Evolutionary conservation across 805 yeast genomes (phyloP).

Genomic region (Candida awuae): DNA sequence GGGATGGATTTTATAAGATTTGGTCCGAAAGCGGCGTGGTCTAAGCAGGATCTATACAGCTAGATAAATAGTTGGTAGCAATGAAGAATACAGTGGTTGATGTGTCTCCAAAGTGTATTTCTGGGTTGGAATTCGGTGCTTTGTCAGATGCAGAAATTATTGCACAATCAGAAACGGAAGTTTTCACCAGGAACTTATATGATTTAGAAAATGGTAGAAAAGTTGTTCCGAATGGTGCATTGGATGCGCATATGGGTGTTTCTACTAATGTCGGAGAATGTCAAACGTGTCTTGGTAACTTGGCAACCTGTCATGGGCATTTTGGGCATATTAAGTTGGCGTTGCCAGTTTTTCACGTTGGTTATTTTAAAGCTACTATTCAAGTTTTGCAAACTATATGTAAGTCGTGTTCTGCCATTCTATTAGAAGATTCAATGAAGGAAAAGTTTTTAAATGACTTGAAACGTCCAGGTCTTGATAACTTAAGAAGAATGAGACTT

Average conservation of each 20-base stretch:
- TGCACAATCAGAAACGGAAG: slow-evolving; percentile 91
- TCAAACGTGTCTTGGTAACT: slow-evolving; percentile 81
- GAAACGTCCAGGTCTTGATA: slow-evolving; percentile 82
- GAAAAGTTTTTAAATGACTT: slow-evolving; percentile 67
- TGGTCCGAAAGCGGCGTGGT: no score
- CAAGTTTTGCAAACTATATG: slow-evolving; percentile 86
- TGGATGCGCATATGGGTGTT: slow-evolving; percentile 91
- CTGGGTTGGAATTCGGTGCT: slow-evolving; percentile 87
- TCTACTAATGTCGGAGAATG: slow-evolving; percentile 83
- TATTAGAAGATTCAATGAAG: slow-evolving; percentile 66
- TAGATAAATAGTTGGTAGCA: background rate
- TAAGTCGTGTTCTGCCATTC: slow-evolving; percentile 73
- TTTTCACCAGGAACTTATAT: slow-evolving; percentile 82
- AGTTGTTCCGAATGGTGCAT: slow-evolving; percentile 80
- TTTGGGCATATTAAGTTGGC: slow-evolving; percentile 93
- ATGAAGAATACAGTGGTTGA: slow-evolving; percentile 50
- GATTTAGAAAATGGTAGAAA: slow-evolving; percentile 83
- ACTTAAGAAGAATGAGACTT: slow-evolving; percentile 83
- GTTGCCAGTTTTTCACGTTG: slow-evolving; percentile 94
- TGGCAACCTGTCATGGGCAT: slow-evolving; percentile 97
- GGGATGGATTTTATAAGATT: no score
- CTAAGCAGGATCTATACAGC: no score
- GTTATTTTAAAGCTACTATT: slow-evolving; percentile 88
- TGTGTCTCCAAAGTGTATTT: slow-evolving; percentile 81
- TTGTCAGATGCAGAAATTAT: slow-evolving; percentile 85